phyloP scores from a whole-genome alignment of 805 yeast genomes.

The Debaryomyces castellii region DNA sequence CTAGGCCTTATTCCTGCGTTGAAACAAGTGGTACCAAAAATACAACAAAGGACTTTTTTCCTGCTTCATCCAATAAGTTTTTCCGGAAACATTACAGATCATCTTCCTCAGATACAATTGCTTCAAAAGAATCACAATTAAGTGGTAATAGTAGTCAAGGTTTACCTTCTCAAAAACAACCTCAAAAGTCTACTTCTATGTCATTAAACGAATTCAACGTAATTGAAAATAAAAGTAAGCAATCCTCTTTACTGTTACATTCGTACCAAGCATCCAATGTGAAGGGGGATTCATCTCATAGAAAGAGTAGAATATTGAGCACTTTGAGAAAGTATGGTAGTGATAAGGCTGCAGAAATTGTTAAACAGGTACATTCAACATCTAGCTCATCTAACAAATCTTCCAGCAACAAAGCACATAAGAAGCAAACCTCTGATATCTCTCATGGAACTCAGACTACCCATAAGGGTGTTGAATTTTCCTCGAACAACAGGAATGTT shows the following conservation, averaged over 20 bases:
- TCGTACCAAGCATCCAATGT: background rate
- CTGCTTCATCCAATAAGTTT: conserved; percentile 34
- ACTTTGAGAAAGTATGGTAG: conserved; percentile 41
- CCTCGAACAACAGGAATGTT: background rate
- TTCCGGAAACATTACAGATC: conserved; percentile 66
- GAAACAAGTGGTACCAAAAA: conserved; percentile 26
- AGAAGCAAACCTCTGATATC: background rate
- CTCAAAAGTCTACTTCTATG: background rate
- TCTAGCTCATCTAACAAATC: conserved; percentile 7
- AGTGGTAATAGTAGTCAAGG: background rate
- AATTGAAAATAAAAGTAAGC: background rate
- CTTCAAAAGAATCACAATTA: conserved; percentile 8
- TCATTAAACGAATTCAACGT: background rate
- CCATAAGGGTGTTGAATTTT: background rate
- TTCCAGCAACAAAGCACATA: conserved; percentile 3
- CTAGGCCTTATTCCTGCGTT: conserved; percentile 39
- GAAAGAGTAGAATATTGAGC: conserved; percentile 37
- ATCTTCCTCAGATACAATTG: conserved; percentile 57
- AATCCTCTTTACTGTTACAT: background rate
- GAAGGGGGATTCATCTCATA: conserved; percentile 2
- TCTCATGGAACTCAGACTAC: background rate
- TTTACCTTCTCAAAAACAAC: background rate
- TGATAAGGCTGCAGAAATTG: conserved; percentile 38
- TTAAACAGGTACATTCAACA: conserved; percentile 25
- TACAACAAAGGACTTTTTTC: conserved; percentile 15